Conservation (phyloP, 2,329 filamentous ascomycete genomes). For the Fusarium kyushuense region DNA sequence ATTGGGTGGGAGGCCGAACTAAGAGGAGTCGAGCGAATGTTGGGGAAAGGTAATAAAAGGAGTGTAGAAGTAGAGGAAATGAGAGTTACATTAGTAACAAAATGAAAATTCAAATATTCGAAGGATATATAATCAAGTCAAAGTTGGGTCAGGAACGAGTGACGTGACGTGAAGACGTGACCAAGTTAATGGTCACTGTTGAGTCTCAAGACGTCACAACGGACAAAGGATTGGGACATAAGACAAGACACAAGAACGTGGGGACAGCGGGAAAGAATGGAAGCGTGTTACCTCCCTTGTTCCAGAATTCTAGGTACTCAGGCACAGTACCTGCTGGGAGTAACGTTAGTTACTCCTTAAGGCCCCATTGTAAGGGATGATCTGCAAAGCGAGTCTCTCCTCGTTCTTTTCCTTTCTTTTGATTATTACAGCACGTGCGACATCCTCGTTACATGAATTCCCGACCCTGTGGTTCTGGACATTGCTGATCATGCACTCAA, state of each 20-base stretch:
- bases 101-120: conserved; percentile 15
- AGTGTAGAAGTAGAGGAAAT: conserved; percentile 9
- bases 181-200: background rate
- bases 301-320: background rate
- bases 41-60: conserved; percentile 16
- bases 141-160: conserved; percentile 4
- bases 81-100: background rate
- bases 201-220: conserved; percentile 6
- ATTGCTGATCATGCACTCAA: conserved; percentile 21
- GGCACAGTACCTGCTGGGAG: background rate
- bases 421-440: conserved; percentile 33
- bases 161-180: conserved; percentile 13
- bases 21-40: conserved; percentile 9
- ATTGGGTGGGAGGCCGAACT: conserved; percentile 18
- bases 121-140: background rate
- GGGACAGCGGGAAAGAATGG: too few relatives aligned
- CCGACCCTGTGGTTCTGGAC: conserved; percentile 35
- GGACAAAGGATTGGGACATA: background rate
- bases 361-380: background rate
- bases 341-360: background rate
- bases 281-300: background rate
- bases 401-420: background rate
- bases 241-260: background rate
- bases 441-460: background rate
- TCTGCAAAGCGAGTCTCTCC: conserved; percentile 1